Conservation (phyloP, 805 yeast species). For the Priceomyces castillae region DNA sequence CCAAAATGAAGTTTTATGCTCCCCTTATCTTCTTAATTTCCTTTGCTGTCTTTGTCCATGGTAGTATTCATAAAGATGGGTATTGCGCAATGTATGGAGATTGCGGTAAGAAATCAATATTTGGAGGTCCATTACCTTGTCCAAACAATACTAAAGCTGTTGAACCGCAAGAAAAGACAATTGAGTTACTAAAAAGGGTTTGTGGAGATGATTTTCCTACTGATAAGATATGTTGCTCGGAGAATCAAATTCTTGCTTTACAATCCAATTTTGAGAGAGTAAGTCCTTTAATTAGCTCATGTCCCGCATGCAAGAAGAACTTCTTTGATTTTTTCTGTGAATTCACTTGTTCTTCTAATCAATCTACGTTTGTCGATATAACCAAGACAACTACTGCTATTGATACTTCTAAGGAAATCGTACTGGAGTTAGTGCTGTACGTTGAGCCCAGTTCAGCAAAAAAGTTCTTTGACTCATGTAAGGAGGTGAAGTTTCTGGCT, state of each 20-base stretch:
- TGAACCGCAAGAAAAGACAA: constrained; percentile 43
- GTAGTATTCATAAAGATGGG: constrained; percentile 35
- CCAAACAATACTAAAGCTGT: constrained; percentile 54
- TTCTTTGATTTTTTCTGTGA: constrained; percentile 81
- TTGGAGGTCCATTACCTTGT: constrained; percentile 81
- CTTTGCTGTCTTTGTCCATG: not conserved
- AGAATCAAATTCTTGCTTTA: constrained; percentile 56
- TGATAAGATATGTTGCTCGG: constrained; percentile 65
- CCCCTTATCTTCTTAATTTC: not conserved
- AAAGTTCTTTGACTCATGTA: constrained; percentile 77
- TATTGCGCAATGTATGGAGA: constrained; percentile 55
- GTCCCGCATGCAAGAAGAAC: constrained; percentile 91
- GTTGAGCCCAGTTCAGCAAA: constrained; percentile 61
- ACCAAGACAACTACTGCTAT: constrained; percentile 49
- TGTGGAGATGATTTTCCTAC: constrained; percentile 73
- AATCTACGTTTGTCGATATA: constrained; percentile 69
- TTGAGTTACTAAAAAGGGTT: constrained; percentile 47
- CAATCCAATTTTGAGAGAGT: constrained; percentile 47
- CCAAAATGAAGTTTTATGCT: not conserved
- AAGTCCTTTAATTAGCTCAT: constrained; percentile 42
- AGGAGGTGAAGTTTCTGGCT: constrained; percentile 85
- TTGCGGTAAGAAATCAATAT: constrained; percentile 79
- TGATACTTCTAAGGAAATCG: constrained; percentile 55
- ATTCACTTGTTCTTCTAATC: constrained; percentile 88
- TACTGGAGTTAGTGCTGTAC: constrained; percentile 65